A percentile compares a stretch with the other conserved stretches of the same genome.
phyloP scores from a whole-genome alignment of 352 stramenopile species.

The Poterioochromonas sp. region DNA sequence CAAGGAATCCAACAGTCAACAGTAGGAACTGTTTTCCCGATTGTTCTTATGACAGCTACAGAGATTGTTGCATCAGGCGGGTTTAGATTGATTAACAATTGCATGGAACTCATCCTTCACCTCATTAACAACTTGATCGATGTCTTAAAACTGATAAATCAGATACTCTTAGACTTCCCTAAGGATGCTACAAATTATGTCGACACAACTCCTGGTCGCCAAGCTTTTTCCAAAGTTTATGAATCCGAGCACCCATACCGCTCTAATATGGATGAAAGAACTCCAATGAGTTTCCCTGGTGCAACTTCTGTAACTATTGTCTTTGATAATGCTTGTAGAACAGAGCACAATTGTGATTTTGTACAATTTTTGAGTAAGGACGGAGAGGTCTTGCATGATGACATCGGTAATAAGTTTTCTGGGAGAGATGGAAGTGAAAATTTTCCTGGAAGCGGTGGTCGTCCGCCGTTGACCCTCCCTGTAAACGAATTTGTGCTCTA shows the following conservation, averaged over 20 bases:
- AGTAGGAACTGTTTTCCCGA: neutral
- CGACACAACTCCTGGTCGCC: neutral
- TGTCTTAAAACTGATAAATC: too few relatives aligned
- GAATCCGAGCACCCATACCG: slow-evolving; percentile 68
- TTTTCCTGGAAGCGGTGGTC: slow-evolving; percentile 60
- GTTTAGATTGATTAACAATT: neutral
- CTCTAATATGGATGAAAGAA: slow-evolving; percentile 62
- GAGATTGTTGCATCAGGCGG: neutral
- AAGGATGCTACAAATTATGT: too few relatives aligned
- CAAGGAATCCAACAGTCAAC: neutral
- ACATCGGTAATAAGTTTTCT: slow-evolving; percentile 16
- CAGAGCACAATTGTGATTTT: slow-evolving; percentile 74
- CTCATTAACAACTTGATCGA: neutral
- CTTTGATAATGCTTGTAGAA: slow-evolving; percentile 64
- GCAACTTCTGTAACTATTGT: slow-evolving; percentile 61
- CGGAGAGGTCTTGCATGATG: neutral
- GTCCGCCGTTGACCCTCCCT: slow-evolving; percentile 60
- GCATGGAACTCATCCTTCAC: neutral
- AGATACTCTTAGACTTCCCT: too few relatives aligned
- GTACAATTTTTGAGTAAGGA: slow-evolving; percentile 67
- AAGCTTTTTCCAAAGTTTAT: slow-evolving; percentile 18
- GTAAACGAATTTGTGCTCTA: slow-evolving; percentile 58
- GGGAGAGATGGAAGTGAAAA: slow-evolving; percentile 60
- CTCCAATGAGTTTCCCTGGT: slow-evolving; percentile 60
- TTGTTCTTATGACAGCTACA: neutral